Base-by-base conservation (phyloP, 129 eudicot species). In the Artemisia tridentata region DNA sequence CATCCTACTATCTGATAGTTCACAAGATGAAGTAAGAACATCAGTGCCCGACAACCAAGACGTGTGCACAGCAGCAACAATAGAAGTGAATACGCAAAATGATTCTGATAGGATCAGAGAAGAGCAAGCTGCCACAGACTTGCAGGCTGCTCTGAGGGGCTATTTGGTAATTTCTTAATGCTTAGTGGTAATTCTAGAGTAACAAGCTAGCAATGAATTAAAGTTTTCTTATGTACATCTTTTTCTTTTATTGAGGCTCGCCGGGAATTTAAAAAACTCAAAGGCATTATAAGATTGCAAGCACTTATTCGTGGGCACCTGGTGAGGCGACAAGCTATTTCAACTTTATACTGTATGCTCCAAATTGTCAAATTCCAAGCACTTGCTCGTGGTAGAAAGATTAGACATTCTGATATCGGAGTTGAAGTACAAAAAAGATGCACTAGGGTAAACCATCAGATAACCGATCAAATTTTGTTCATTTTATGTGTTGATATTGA, bases 251-350 rank as follows among this genome's bases (percentile, higher is more conserved):
- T 73, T 62, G 14, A 87, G 92, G 92, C 85, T 49, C 92, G 92
- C 1, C 84, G 80, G 7, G 83, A 69, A 78, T 81, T 81, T 72
- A 27, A 71, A 75, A 58, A 78, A 20, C 83, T 81, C 25, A 81
- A 81, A 73, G 86, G 83, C 78, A 76, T 84, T 18, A 70, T 79
- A 69, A 73, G 79, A 62, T 60, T 87, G 29, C 92, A 84, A 71
- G 92, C 88, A 54, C 75, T 86, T 64, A 77, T 84, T 60, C 92
- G 88, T 20, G 92, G 92, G 5, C 85, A 76, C 50, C 73, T 86
- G 59, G 92, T 86, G 63, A 77, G 92, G n/a, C 79, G 92, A 57
- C 92, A 86, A 76, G 88, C 88, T 65, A 73, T 83, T 69, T 72
- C 92, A 9, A 86, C 88, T 69, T 66, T 86, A 49, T 17, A 75